Base-by-base conservation (phyloP, 148 eudicot genomes). In the Euryodendron excelsum region DNA sequence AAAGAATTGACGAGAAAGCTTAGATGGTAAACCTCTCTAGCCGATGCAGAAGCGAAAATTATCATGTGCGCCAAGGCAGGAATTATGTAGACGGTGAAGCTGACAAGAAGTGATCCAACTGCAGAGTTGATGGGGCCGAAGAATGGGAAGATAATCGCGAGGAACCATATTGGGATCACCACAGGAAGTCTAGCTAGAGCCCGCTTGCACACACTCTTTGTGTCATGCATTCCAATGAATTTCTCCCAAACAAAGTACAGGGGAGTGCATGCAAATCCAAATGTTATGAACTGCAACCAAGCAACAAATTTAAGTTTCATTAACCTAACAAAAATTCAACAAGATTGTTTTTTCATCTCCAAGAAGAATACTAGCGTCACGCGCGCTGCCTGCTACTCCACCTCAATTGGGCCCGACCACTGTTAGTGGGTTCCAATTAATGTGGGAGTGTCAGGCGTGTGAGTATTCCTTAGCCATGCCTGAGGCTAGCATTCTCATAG, bases 41-140 rank as follows among this genome's bases (percentile, higher is more conserved):
- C 86, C 2, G 91, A 71, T 0, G 96, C 50, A 9, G 93, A 81
- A 74, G 89, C 78, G 52, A 85, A 92, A 7, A 91, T 90, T 45
- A 90, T 65, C 93, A 92, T 92, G 74, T 92, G 93, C 0, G 97
- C 97, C 80, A 91, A 39, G 28, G 97, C 88, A 20, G 97, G 97
- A 52, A 93, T 89, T 5, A 93, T 91, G 86, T 93, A 93, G 31
- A 93, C 97, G 1, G 97, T 93, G 84, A 93, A 93, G 86, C 93
- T 93, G 63, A 91, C 97, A 41, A 93, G 85, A 56, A 93, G 90
- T 0, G 97, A 87, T 45, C 97, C 97, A 23, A 93, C 97, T 1
- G 93, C 55, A 2, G 97, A 93, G 85, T 93, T 93, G 76, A 93
- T 93, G 4, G 97, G 97, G n/a, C 97, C 97, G n/a, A 93, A 93